Evolutionary conservation across 352 stramenopile species (phyloP), one percentile per base, ranked within the genome.

Genomic region (Globisporangium acanthophoron): DNA sequence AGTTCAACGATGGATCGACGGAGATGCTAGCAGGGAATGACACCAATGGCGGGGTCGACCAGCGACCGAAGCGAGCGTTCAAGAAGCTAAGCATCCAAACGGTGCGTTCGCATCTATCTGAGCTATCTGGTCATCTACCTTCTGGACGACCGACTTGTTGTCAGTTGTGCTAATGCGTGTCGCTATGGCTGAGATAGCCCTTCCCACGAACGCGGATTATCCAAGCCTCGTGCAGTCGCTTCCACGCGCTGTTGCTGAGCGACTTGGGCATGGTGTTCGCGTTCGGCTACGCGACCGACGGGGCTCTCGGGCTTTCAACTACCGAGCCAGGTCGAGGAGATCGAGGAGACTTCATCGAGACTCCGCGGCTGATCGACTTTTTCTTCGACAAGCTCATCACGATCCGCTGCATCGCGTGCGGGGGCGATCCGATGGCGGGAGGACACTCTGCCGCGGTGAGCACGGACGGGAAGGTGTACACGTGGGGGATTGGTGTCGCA

Each of bases 401-500:
- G 7, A 54, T 91, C 2, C 50, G 56, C 6, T 52, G 64, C 13
- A 50, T 91, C 24, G 59, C 78, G 4, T 88, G 77, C 52, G 81
- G 77, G 43, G 81, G 81, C 2, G 77, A 88, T 47, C 55, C 67
- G 21, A 54, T 85, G n/a, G 70, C 64, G 5, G 81, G 81, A 3
- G 69, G 65, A 1, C 86, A 96, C 61, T 94, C 88, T 6, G 80
- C 83, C 15, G 81, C 76, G 7, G 71, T 96, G 0, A 76, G 64
- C 48, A 66, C 61, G 1, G 63, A 87, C 11, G 82, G 85, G 2
- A 33, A 37, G 12, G 61, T 94, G 15, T 97, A 76, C 55, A 90
- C 85, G 13, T 97, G 89, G 86, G 88, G 89, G 3, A 67, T 75
- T 4, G 81, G 77, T 1, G 52, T 81, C 31, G 77, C 76, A 8